phyloP scores from a whole-genome alignment of 176 grass and related monocot genomes.

The Eleusine coracana region DNA sequence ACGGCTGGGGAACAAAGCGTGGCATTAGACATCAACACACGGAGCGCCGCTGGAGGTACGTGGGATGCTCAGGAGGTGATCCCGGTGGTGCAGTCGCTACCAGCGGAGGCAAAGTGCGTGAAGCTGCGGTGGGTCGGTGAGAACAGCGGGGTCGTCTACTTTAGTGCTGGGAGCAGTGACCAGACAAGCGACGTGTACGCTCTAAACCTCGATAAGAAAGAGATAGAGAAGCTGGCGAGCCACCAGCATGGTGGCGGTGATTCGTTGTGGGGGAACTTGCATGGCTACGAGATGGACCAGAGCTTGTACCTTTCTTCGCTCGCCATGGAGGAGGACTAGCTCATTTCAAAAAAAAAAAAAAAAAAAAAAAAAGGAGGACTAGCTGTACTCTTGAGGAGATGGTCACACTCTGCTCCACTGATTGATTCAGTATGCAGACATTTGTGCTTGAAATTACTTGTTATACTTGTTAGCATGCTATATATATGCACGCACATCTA shows the following conservation, averaged over 20 bases:
- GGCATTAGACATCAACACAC: neutral
- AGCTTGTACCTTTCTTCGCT: neutral
- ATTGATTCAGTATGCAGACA: neutral
- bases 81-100: neutral
- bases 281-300: constrained; percentile 15
- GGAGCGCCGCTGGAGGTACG: neutral
- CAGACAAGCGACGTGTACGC: neutral
- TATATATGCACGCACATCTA: no score
- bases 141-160: constrained; percentile 17
- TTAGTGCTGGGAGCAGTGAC: neutral
- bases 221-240: constrained; percentile 4
- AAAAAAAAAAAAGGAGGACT: no score
- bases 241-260: neutral
- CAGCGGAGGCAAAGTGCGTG: neutral
- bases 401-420: no score
- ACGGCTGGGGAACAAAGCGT: neutral
- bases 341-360: no score
- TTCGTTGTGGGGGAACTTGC: neutral
- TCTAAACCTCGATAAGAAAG: neutral
- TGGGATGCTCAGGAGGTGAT: neutral
- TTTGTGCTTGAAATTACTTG: no score
- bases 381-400: neutral
- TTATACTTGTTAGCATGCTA: no score
- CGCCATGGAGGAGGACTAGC: neutral
- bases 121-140: neutral